A percentile compares a stretch with the other conserved stretches of the same genome.
phyloP scores from a whole-genome alignment of 2,329 filamentous ascomycete genomes.

The Cryphonectria radicalis region DNA sequence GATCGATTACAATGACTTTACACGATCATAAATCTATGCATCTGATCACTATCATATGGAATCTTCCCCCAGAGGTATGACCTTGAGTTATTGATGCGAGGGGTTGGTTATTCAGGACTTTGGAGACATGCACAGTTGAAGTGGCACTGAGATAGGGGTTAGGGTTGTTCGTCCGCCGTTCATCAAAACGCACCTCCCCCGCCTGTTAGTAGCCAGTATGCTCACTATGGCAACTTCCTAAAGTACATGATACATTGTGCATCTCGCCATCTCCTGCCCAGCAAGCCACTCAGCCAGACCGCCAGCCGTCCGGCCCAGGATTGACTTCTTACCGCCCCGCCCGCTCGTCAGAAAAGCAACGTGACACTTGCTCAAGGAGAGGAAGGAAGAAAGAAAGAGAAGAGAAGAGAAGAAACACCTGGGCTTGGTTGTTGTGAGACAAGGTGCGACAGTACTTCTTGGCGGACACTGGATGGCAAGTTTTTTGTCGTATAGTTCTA shows the following conservation, averaged over 20 bases:
- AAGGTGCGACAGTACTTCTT: not conserved
- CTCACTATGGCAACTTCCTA: not conserved
- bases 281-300: not conserved
- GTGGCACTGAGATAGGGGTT: not conserved
- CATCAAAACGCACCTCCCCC: not conserved
- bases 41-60: too few species aligned
- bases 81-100: not conserved
- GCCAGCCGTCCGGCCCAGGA: not conserved
- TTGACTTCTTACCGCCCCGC: not conserved
- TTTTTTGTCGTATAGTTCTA: not conserved
- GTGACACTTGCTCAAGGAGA: not conserved
- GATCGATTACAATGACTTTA: not conserved
- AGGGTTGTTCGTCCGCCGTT: not conserved
- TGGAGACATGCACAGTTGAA: not conserved
- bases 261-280: not conserved
- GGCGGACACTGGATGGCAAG: not conserved
- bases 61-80: not conserved
- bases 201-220: not conserved
- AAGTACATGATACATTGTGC: too few species aligned
- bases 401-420: not conserved
- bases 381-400: not conserved
- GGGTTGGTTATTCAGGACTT: not conserved
- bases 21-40: not conserved
- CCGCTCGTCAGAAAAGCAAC: not conserved
- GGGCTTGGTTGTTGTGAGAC: not conserved